Percentiles rank a stretch among this genome's conserved stretches.
phyloP scores from a whole-genome alignment of 1,284 basidiomycete species.

The Malassezia furfur region DNA sequence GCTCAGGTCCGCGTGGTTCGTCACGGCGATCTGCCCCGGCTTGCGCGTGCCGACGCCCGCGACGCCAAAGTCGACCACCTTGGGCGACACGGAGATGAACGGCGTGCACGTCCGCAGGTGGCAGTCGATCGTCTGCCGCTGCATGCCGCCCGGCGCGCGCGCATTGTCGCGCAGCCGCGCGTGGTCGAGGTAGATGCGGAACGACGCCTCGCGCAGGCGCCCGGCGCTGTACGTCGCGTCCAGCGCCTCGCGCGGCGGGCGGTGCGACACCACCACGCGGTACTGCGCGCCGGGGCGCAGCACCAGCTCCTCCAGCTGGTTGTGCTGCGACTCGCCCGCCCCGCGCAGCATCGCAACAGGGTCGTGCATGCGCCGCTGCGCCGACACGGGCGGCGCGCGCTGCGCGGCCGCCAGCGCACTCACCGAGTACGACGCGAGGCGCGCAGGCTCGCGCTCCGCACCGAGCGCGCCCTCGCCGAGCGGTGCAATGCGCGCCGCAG shows the following conservation, averaged over 20 bases:
- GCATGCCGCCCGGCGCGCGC: constrained; percentile 38
- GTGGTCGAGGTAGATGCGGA: constrained; percentile 51
- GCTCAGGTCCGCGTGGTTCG: constrained; percentile 51
- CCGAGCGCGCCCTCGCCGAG: neutral
- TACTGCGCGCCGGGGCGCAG: constrained; percentile 52
- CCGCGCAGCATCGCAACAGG: constrained; percentile 24
- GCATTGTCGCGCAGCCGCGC: constrained; percentile 39
- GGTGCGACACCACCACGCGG: constrained; percentile 51
- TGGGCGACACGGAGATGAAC: constrained; percentile 49
- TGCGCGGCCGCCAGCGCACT: constrained; percentile 1
- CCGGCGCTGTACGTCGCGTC: constrained; percentile 46
- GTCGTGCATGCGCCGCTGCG: constrained; percentile 13
- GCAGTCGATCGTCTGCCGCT: constrained; percentile 49
- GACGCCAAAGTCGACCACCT: constrained; percentile 52
- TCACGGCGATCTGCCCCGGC: constrained; percentile 49
- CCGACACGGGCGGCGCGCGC: neutral
- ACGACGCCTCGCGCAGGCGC: constrained; percentile 47
- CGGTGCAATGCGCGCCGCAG: constrained; percentile 2
- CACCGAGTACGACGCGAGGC: constrained; percentile 15
- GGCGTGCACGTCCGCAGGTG: constrained; percentile 52
- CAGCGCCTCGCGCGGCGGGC: constrained; percentile 46
- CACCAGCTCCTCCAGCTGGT: constrained; percentile 52
- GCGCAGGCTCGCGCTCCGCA: neutral
- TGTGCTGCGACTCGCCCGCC: constrained; percentile 41
- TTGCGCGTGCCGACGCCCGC: constrained; percentile 52